Base-by-base conservation (phyloP, 805 yeast species). In the Lipomyces kockii region DNA sequence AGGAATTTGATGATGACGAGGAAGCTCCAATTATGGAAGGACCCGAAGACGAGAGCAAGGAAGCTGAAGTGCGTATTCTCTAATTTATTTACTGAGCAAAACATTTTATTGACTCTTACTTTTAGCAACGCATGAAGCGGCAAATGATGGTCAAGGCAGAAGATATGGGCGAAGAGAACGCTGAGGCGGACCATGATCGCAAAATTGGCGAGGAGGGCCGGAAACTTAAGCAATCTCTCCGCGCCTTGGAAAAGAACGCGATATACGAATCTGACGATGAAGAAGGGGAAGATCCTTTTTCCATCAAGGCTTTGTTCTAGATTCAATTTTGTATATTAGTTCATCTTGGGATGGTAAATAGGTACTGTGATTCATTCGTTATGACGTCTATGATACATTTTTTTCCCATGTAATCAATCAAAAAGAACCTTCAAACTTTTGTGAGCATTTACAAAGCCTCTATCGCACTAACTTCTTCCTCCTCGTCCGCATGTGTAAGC, bases 1-100 rank as follows among this genome's bases (percentile, higher is more conserved):
- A 95, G 77, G 98, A 93, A 77, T 95, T 95, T 79, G 98, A 95
- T 34, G 99, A 95, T 78, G 99, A 95, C 78, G 99, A 95, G 80
- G 99, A 94, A 77, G 98, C 98, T 1, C 99, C 99, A 35, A 90
- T 95, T 67, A 87, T 94, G 83, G 98, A 94, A 75, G 97, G 97
- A 58, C 83, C 93, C 69, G 98, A 94, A 76, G 97, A 95, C 75
- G 98, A 95, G 76, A 90, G 91, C 77, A 92, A 90, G 77, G 90
- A 92, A 70, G 90, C 92, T 61, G 97, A 95, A 78, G 86, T 43
- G 3, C 14, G 66, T 14, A 25, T 25, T 17, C 17, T 37, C 25
- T 5, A 52, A 7, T 52, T 25, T 6, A 52, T 29, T 29, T 29
- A 29, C 32, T 22, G 14, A 52, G 17, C 14, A 7, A 14, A 25